Base-by-base conservation (phyloP, 192 early-diverging fungal species). In the Cetraspora pellucida region DNA sequence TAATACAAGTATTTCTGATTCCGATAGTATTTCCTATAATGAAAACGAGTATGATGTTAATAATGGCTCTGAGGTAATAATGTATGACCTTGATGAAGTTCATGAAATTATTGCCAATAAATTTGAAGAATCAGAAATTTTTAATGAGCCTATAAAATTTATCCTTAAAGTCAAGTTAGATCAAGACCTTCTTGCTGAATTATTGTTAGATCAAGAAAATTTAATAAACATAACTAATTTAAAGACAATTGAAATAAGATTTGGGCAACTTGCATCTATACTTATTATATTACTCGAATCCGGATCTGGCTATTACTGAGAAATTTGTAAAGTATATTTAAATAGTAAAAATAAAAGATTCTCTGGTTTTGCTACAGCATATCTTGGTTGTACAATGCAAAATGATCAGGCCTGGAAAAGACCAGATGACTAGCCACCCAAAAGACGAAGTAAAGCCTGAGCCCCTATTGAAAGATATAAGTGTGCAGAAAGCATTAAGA, bases 281-380 rank as follows among this genome's bases (percentile, higher is more conserved):
- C 19, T 65, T 44, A 45, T 50, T 50, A 27, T 70, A 28, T 27
- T 21, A n/a, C 4, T n/a, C 25, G 68, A 71, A 50, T 47, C n/a
- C 50, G 68, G 68, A 10, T 71, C 46, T 27, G 47, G 50, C 1
- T 71, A 71, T 54, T 71, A 71, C 14, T 71, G 68, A 46, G 46
- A 71, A 28, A 17, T 71, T 5, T 2, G 10, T 1, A 8, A 71
- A 50, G 11, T 50, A 30, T 21, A 71, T 2, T n/a, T 71, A 28
- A 52, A 19, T 19, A 71, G 21, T 21, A 50, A 27, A 30, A 47
- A 52, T 10, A 71, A 28, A 3, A 37, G 5, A 37, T 37, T 37
- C 5, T 1, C 31, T 3, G 46, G 46, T 11, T 49, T 2, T 21
- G 44, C 47, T 30, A 71, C 9, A 11, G 68, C n/a, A 52, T 71